Conservation (phyloP, 1,139 yeast genomes). For the Geotrichum reessii region DNA sequence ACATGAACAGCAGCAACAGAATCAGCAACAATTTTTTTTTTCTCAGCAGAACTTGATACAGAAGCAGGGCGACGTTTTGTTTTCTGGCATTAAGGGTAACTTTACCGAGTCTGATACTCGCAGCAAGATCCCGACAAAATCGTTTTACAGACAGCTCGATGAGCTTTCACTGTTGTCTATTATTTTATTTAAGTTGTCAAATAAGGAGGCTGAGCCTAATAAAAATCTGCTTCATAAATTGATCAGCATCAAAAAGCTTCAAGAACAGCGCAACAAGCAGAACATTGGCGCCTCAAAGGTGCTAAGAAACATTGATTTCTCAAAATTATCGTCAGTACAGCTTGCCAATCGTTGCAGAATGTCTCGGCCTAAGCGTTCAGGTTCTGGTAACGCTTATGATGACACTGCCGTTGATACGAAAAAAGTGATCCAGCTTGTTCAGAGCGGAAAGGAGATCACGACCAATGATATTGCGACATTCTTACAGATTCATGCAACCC, state of each 20-base stretch:
- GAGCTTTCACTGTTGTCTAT: conserved; percentile 1
- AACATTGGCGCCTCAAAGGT: neutral
- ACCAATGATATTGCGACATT: conserved; percentile 12
- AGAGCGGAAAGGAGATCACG: conserved; percentile 8
- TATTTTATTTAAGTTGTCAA: conserved; percentile 1
- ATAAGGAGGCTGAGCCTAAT: neutral
- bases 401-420: neutral
- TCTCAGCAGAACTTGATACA: neutral
- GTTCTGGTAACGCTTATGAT: neutral
- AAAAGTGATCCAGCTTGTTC: conserved; percentile 7
- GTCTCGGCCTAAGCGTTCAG: neutral
- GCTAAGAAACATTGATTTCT: neutral
- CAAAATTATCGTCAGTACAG: neutral
- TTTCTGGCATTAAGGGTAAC: conserved; percentile 12
- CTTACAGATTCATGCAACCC: conserved; percentile 10
- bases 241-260: neutral
- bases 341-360: neutral
- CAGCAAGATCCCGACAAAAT: neutral
- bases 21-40: neutral
- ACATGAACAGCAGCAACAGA: neutral
- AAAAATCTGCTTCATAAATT: neutral
- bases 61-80: conserved; percentile 4
- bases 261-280: neutral
- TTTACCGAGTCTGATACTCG: neutral
- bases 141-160: neutral